phyloP scores from a whole-genome alignment of 768 basidiomycete genomes.

The Rhodotorula taiwanensis region DNA sequence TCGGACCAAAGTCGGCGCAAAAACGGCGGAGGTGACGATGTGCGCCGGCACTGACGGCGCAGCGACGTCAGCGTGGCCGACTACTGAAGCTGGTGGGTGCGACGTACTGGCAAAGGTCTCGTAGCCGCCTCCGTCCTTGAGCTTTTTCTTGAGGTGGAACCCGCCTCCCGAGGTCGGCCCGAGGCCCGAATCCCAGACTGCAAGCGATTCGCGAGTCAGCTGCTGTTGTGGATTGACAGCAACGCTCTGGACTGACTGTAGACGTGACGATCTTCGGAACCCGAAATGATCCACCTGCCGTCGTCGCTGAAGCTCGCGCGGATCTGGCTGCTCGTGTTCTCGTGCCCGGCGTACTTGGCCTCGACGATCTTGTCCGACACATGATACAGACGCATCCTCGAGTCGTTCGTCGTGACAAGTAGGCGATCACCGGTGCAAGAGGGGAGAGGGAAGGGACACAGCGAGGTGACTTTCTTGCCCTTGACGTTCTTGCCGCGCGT shows the following conservation, averaged over 20 bases:
- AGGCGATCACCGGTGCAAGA: slow-evolving; percentile 24
- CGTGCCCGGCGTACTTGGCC: slow-evolving; percentile 39
- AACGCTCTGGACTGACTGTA: neutral
- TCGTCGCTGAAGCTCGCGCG: slow-evolving; percentile 38
- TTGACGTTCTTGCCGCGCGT: slow-evolving; percentile 39
- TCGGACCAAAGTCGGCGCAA: slow-evolving; percentile 35
- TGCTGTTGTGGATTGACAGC: neutral
- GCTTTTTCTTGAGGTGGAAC: slow-evolving; percentile 5
- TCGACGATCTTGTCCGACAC: slow-evolving; percentile 34
- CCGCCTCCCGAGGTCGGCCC: neutral
- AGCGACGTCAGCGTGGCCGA: too few relatives aligned
- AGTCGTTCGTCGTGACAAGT: slow-evolving; percentile 42
- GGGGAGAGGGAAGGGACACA: slow-evolving; percentile 29
- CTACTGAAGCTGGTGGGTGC: too few relatives aligned
- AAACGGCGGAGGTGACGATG: slow-evolving; percentile 39
- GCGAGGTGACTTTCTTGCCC: slow-evolving; percentile 41
- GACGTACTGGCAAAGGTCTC: slow-evolving; percentile 30
- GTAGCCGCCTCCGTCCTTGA: slow-evolving; percentile 20
- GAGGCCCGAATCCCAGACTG: slow-evolving; percentile 27
- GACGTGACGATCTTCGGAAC: slow-evolving; percentile 33
- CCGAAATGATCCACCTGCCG: slow-evolving; percentile 39
- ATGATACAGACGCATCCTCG: slow-evolving; percentile 39
- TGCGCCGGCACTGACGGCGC: slow-evolving; percentile 25
- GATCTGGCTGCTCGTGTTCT: slow-evolving; percentile 39
- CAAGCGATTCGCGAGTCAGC: too few relatives aligned